Conservation (phyloP, 495 filamentous ascomycete species). For the Daldinia concentrica region DNA sequence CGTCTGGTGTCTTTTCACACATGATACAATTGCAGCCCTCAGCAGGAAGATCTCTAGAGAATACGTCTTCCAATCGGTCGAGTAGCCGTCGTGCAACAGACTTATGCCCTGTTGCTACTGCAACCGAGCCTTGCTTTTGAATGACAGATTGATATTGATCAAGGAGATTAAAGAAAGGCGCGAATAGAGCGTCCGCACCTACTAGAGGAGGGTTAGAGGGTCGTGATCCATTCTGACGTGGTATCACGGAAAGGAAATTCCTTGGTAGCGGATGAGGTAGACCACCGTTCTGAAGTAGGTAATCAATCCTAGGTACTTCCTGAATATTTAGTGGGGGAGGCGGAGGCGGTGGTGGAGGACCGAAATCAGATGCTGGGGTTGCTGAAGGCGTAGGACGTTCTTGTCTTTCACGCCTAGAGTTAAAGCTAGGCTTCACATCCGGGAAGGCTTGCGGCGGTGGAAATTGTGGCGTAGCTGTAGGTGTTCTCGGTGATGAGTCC, state of each 20-base stretch:
- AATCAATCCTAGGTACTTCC: constrained; percentile 80
- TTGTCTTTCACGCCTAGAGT: constrained; percentile 41
- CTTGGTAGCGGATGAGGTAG: constrained; percentile 71
- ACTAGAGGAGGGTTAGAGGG: constrained; percentile 62
- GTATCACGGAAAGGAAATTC: constrained; percentile 67
- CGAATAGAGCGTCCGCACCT: constrained; percentile 74
- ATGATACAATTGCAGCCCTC: constrained; percentile 82
- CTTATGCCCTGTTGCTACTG: constrained; percentile 94
- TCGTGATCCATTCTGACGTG: constrained; percentile 57
- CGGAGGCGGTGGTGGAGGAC: constrained; percentile 73
- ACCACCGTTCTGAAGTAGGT: constrained; percentile 87
- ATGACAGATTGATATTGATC: constrained; percentile 88
- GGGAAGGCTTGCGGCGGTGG: constrained; percentile 50
- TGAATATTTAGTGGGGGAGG: constrained; percentile 74
- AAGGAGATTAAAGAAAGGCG: constrained; percentile 79
- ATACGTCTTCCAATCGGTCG: constrained; percentile 93
- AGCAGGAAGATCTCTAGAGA: constrained; percentile 86
- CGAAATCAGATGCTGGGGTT: constrained; percentile 54
- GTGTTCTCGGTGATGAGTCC: constrained; percentile 67
- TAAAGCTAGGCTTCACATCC: constrained; percentile 46
- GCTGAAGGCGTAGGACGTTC: constrained; percentile 49
- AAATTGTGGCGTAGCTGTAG: constrained; percentile 62
- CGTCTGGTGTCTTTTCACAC: constrained; percentile 69
- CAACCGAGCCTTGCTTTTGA: constrained; percentile 82
- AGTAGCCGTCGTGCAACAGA: constrained; percentile 91